Evolutionary conservation across 2,329 filamentous ascomycete species (phyloP), one percentile per base, ranked within the genome.

Genomic region (Neofusicoccum parvum): DNA sequence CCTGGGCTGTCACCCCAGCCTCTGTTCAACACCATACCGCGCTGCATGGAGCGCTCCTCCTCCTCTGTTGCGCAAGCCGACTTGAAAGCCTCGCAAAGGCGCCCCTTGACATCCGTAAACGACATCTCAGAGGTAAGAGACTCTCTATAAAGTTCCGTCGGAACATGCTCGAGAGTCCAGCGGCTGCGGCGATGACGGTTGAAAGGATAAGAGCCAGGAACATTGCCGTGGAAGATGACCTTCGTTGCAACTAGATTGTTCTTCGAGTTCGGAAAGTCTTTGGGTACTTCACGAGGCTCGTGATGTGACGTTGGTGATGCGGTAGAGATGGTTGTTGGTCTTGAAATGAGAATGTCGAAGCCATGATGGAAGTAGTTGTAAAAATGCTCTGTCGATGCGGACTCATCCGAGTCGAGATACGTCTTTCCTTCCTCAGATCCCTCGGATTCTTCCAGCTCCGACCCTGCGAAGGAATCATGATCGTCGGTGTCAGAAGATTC

Each of bases 341-440:
- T 88, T 0, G 94, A 96, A n/a, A 99, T 86, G 5, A 98, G 84
- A 10, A 97, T 86, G 76, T 99, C 95, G 73, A 99, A 96, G 1
- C 95, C 95, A 68, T 97, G 89, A 69, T 94, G 90, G 75, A 97
- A 99, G 76, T 99, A 99, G 76, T 98, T 98, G 79, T 95, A 97
- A 76, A 98, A 99, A 43, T 82, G 79, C 74, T 96, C 92, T 3
- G 88, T 86, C 1, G 88, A 86, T 3, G 78, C 88, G 70, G 75
- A 83, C 80, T 69, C 82, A 36, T 78, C 77, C 7, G 46, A 34
- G 34, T 67, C 51, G n/a, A 64, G 7, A n/a, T 45, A 54, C 6
- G 36, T n/a, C 14, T 65, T 60, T 3, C 34, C 73, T n/a, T 75
- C 74, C 2, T 76, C 73, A n/a, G 62, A 64, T 27, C 37, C 62